phyloP scores from a whole-genome alignment of 2,329 filamentous ascomycete species.

The Monosporascus sp. region DNA sequence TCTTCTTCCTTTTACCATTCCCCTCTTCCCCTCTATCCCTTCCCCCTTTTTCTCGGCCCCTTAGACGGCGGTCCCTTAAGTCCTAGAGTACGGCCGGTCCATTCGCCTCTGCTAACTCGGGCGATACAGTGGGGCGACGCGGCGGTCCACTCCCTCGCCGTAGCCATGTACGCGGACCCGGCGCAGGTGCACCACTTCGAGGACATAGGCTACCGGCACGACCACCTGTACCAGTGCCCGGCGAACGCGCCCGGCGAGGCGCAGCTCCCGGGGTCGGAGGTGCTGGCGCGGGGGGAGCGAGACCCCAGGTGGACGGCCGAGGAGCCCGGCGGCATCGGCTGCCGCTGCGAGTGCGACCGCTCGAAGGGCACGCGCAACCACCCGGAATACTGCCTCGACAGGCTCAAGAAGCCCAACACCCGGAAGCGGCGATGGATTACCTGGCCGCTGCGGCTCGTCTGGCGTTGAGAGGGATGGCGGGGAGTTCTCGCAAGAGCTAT shows the following conservation, averaged over 20 bases:
- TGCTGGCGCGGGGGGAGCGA: constrained; percentile 24
- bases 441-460: constrained; percentile 22
- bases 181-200: constrained; percentile 37
- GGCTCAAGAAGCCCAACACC: constrained; percentile 30
- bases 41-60: background rate
- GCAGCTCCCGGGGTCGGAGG: constrained; percentile 27
- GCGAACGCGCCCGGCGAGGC: constrained; percentile 29
- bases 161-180: constrained; percentile 35
- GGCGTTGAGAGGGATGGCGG: background rate
- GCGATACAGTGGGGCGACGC: constrained; percentile 36
- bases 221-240: constrained; percentile 26
- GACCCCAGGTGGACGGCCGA: constrained; percentile 20
- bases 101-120: too few relatives aligned
- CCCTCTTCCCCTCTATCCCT: background rate
- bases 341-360: constrained; percentile 36
- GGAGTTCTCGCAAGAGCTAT: background rate
- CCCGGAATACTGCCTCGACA: constrained; percentile 30
- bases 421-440: constrained; percentile 24
- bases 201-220: constrained; percentile 38
- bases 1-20: constrained; percentile 1
- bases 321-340: constrained; percentile 31
- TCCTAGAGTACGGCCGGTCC: too few relatives aligned
- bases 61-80: too few relatives aligned
- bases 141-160: constrained; percentile 36
- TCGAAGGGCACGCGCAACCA: constrained; percentile 24